Evolutionary conservation across 805 yeast genomes (phyloP).

Genomic region (Metschnikowia reukaufii): DNA sequence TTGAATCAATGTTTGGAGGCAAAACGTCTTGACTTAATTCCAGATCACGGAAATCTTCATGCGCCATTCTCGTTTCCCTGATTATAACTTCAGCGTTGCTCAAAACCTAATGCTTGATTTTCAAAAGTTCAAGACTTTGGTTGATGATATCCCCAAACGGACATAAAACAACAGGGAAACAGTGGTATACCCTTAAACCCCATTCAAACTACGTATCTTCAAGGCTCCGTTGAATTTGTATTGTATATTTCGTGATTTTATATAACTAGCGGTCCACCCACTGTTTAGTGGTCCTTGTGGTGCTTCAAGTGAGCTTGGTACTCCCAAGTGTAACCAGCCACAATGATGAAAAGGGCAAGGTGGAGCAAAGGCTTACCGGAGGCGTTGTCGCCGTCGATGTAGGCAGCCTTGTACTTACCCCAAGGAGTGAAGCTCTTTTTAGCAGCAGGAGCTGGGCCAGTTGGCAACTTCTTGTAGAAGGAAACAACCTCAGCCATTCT

Average conservation of each 20-base stretch:
- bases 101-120: conserved; percentile 28
- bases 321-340: conserved; percentile 87
- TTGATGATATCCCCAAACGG: too few species aligned
- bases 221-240: neutral
- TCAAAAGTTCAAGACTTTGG: conserved; percentile 26
- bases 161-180: too few species aligned
- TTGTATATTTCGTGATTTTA: conserved; percentile 6
- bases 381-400: conserved; percentile 80
- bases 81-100: conserved; percentile 33
- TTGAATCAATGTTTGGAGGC: conserved; percentile 15
- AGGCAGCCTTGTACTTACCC: conserved; percentile 82
- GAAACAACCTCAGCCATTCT: conserved; percentile 93
- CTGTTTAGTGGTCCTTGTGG: conserved; percentile 23
- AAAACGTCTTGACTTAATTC: conserved; percentile 11
- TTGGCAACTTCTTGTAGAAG: conserved; percentile 94
- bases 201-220: neutral
- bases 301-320: conserved; percentile 82
- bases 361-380: conserved; percentile 82
- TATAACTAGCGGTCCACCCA: conserved; percentile 2
- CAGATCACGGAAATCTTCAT: conserved; percentile 26
- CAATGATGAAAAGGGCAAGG: conserved; percentile 63
- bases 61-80: conserved; percentile 30
- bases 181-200: too few species aligned
- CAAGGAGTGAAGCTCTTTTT: conserved; percentile 64
- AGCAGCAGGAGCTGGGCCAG: conserved; percentile 80